Base-by-base conservation (phyloP, 768 basidiomycete genomes). In the Collybia nuda region DNA sequence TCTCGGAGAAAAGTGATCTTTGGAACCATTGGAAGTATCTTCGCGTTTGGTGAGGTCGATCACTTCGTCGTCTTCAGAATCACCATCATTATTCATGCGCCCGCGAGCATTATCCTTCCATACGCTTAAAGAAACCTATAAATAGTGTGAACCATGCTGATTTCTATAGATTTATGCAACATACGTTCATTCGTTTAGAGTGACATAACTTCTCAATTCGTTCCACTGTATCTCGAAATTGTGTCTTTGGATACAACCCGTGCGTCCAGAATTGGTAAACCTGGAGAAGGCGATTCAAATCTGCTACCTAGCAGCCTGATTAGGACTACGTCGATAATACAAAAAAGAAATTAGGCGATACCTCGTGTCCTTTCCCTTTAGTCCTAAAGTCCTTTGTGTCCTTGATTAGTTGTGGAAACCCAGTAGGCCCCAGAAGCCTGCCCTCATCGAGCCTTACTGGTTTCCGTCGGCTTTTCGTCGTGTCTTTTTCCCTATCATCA, bases 231-330 rank as follows among this genome's bases (percentile, higher is more conserved):
- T 97, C 94, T 40, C 77, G 76, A 66, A 98, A 97, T 36, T 87
- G 85, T 3, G 82, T 86, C 61, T 88, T 92, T 4, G 97, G 97
- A 63, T 88, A 95, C 76, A 99, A 76, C 59, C 79, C 81, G 70
- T 98, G 97, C 3, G 93, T 80, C 97, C 97, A 99, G 59, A 93
- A 89, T 61, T 94, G 93, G 64, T 98, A 98, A 29, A 89, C 72
- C 54, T 85, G 82, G 48, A 98, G 73, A 12, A 98, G 70, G 35
- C 88, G 76, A 55, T 82, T 82, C 35, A 99, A 78, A 67, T 99
- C 95, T 44, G 80, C 67, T n/a, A 75, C 76, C 95, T 98, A 48
- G 1, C 11, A 39, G n/a, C 22, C 45, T 48, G 32, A 44, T 28
- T 19, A 26, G 40, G 37, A 22, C 29, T 24, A 47, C 6, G 8